Evolutionary conservation across 176 grass and related monocot species (phyloP).

Genomic region (Musa acuminata): DNA sequence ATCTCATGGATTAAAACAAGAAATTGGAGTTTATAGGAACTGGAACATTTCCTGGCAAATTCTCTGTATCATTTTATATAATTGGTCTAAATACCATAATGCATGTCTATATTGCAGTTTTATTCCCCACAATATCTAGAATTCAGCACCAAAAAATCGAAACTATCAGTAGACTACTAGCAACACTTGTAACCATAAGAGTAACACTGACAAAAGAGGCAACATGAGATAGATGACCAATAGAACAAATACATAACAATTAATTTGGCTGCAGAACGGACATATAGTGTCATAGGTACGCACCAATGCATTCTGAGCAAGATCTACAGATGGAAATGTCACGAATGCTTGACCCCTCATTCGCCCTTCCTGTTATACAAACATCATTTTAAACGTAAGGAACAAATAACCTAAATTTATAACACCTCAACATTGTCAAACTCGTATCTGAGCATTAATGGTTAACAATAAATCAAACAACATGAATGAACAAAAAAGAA

Average conservation of each 20-base stretch:
- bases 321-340: slow-evolving; percentile 73
- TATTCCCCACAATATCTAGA: not conserved
- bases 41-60: not conserved
- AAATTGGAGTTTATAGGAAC: not conserved
- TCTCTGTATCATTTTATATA: not conserved
- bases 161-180: not conserved
- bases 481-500: no score
- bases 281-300: slow-evolving; percentile 11
- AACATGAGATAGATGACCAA: not conserved
- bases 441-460: not conserved
- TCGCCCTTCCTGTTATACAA: slow-evolving; percentile 58
- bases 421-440: not conserved
- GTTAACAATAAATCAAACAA: no score
- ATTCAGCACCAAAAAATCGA: not conserved
- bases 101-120: not conserved
- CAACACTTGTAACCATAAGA: not conserved
- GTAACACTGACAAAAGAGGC: not conserved
- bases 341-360: slow-evolving; percentile 95
- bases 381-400: slow-evolving; percentile 9
- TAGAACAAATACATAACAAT: not conserved
- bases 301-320: slow-evolving; percentile 65
- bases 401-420: slow-evolving; percentile 9
- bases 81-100: not conserved
- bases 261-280: not conserved
- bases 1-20: not conserved